Evolutionary conservation across 2,329 filamentous ascomycete species (phyloP).

Genomic region (Alternaria infectoria): DNA sequence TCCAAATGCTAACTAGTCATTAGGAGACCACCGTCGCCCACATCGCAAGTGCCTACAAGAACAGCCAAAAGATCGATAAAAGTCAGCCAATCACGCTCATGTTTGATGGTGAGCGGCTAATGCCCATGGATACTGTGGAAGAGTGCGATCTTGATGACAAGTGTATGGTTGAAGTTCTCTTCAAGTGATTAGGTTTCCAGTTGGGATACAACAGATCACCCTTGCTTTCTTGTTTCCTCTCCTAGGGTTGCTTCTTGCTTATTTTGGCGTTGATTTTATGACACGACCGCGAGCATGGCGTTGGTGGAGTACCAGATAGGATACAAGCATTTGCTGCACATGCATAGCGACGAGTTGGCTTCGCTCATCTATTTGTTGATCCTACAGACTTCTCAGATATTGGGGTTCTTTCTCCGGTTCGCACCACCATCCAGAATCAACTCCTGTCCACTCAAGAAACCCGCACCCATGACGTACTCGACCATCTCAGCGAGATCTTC

Average conservation of each 20-base stretch:
- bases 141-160: constrained; percentile 47
- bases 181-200: constrained; percentile 32
- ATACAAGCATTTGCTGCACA: not conserved
- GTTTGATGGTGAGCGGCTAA: constrained; percentile 48
- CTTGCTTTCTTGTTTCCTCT: not conserved
- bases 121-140: constrained; percentile 39
- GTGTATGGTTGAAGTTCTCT: constrained; percentile 45
- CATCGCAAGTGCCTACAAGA: constrained; percentile 39
- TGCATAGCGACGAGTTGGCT: not conserved
- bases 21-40: constrained; percentile 41
- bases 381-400: constrained; percentile 12
- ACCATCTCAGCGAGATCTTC: constrained; percentile 55
- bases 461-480: constrained; percentile 49
- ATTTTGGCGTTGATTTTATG: not conserved
- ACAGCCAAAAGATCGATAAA: constrained; percentile 24
- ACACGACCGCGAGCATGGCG: constrained; percentile 6
- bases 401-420: constrained; percentile 31
- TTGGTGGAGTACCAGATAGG: constrained; percentile 2
- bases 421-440: constrained; percentile 30
- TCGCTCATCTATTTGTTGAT: not conserved
- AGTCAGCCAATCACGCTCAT: constrained; percentile 42
- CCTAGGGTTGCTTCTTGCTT: not conserved
- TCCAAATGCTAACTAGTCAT: constrained; percentile 12
- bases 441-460: constrained; percentile 48
- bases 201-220: not conserved